These are phyloP conservation scores for Zoysia matrella DNA, from an alignment of 202 grass and related monocot genomes.

Conservation along the genomic window DNA sequence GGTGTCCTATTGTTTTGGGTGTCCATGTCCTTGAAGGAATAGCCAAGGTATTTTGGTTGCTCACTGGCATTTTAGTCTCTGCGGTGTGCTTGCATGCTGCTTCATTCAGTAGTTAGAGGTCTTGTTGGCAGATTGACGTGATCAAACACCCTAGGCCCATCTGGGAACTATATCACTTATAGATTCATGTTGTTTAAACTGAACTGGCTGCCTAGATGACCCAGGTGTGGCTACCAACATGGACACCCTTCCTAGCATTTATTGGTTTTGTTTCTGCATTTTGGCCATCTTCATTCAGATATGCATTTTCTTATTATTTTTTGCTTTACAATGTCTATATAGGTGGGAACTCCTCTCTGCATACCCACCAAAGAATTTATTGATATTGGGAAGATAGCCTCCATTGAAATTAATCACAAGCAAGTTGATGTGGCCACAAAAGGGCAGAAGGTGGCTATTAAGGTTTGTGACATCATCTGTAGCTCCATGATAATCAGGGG, in stretches of 20 bases:
- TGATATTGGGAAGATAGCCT: slow-evolving; percentile 88
- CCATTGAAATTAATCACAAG: slow-evolving; percentile 92
- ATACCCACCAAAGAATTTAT: slow-evolving; percentile 81
- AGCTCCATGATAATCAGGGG: not conserved
- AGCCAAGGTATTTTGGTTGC: slow-evolving; percentile 66
- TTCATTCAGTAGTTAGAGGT: slow-evolving; percentile 11
- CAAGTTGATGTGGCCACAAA: slow-evolving; percentile 87
- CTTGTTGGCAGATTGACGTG: not conserved
- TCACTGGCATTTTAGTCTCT: slow-evolving; percentile 5
- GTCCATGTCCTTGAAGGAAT: slow-evolving; percentile 93
- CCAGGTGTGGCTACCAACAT: not conserved
- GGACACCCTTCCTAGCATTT: not conserved
- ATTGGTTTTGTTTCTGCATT: not conserved
- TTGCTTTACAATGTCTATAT: slow-evolving; percentile 31
- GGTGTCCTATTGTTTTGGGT: slow-evolving; percentile 94
- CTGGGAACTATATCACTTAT: slow-evolving; percentile 15
- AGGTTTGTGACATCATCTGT: slow-evolving; percentile 42
- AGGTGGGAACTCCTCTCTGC: slow-evolving; percentile 89
- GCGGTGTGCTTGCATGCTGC: not conserved
- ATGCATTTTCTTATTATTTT: not conserved
- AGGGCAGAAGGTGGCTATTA: slow-evolving; percentile 92
- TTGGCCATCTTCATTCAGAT: not conserved
- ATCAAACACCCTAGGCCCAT: slow-evolving; percentile 16
- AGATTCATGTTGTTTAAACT: not conserved
- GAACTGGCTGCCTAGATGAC: not conserved